Evolutionary conservation across 257 asterid species (phyloP).

Genomic region (Oldenlandia corymbosa): DNA sequence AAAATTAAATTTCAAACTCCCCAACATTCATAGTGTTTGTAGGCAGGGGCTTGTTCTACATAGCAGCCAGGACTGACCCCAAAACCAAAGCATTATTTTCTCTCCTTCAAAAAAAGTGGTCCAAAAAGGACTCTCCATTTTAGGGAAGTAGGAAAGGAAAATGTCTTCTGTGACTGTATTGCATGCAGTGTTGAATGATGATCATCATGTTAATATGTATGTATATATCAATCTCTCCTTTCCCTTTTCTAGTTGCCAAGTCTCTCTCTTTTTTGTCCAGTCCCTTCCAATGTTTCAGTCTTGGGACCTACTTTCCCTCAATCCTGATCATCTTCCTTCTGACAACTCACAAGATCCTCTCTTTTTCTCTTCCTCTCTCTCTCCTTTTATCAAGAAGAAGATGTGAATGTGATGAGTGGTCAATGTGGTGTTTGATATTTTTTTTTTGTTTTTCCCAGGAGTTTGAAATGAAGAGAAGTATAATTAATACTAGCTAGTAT

Average conservation of each 20-base stretch:
- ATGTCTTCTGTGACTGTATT: neutral
- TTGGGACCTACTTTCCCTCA: no score
- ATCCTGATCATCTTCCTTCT: conserved; percentile 26
- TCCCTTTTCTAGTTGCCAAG: conserved; percentile 43
- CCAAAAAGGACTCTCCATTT: conserved; percentile 12
- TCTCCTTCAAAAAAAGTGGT: conserved; percentile 8
- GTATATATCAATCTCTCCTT: no score
- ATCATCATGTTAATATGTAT: conserved; percentile 10
- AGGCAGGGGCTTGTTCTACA: no score
- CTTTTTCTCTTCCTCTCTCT: conserved; percentile 23
- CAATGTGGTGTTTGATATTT: no score
- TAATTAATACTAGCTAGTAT: no score
- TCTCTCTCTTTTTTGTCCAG: conserved; percentile 49
- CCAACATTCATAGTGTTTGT: neutral
- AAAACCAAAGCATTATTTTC: neutral
- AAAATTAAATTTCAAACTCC: conserved; percentile 11
- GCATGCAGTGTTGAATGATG: conserved; percentile 9
- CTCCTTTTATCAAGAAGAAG: neutral
- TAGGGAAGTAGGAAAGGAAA: neutral
- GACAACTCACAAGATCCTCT: conserved; percentile 75
- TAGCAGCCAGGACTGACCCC: no score
- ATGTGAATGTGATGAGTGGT: no score
- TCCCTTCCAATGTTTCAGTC: conserved; percentile 46
- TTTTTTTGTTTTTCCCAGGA: neutral
- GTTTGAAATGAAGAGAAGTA: no score